Evolutionary conservation across 768 basidiomycete genomes (phyloP), one percentile per base, ranked within the genome.

Genomic region (Lentinula guzmanii): DNA sequence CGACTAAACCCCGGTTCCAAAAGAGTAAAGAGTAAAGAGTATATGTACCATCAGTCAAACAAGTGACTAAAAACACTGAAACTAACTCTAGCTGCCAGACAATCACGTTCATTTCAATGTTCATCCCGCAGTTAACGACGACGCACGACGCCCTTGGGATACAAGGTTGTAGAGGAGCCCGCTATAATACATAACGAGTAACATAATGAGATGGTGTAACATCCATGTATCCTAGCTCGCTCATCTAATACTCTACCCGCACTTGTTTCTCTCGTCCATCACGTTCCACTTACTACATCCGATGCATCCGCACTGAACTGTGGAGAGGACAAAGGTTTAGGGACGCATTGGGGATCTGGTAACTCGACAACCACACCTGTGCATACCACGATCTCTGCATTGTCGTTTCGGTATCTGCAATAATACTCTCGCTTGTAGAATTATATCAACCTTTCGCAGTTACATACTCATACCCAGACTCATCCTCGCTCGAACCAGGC

Each of bases 161-260:
- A 2, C 24, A 24, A 24, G 24, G 24, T 24, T 2, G 24, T 2
- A 24, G 24, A 24, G 24, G 24, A 24, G 24, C 1, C 24, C 24
- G 24, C 24, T 24, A 24, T 24, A 24, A 24, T 24, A 24, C 24
- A 24, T 24, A 24, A 24, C 24, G 24, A 24, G 24, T 24, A 24
- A 24, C 24, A 24, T 24, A 2, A 24, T 24, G 24, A 24, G 21
- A 21, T 21, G 21, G 21, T 21, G 21, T 21, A 21, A 21, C 2
- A 56, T 41, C 53, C 64, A 35, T 57, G 16, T 37, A 62, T 18
- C 55, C 46, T 64, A 91, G 87, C 73, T 91, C 2, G 76, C 77
- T 0, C 77, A 90, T 67, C 70, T 91, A 83, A 89, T 24, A 84
- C 86, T 0, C 70, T 90, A 13, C 76, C 81, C 3, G 53, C 79